phyloP scores from a whole-genome alignment of 805 yeast species.

The Schwanniomyces polymorphus region DNA sequence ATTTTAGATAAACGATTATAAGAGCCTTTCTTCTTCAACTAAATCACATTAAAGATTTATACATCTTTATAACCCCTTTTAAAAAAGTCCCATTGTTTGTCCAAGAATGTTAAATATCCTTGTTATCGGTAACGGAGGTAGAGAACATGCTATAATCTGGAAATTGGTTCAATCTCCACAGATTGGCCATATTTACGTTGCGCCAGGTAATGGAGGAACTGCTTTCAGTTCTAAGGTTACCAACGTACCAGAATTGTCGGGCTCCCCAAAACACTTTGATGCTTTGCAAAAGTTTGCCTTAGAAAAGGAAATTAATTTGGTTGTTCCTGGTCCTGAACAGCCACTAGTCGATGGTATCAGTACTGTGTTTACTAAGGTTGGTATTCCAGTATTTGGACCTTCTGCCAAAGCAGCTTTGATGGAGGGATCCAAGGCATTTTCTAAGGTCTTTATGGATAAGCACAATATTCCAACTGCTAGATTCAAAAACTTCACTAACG shows the following conservation, averaged over 20 bases:
- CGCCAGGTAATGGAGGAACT: constrained; percentile 98
- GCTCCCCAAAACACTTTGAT: constrained; percentile 66
- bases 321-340: constrained; percentile 98
- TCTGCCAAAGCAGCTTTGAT: constrained; percentile 81
- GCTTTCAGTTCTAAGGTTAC: constrained; percentile 55
- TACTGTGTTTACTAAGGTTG: constrained; percentile 68
- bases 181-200: constrained; percentile 77
- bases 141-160: constrained; percentile 98
- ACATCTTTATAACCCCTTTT: not conserved
- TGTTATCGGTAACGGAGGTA: constrained; percentile 96
- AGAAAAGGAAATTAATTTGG: constrained; percentile 65
- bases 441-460: constrained; percentile 90
- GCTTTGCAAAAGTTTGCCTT: constrained; percentile 73
- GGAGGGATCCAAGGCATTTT: constrained; percentile 96
- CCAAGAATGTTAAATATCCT: constrained; percentile 52
- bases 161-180: constrained; percentile 75
- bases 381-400: constrained; percentile 98
- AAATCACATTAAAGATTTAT: not conserved
- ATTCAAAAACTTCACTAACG: constrained; percentile 78
- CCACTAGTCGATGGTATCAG: constrained; percentile 95
- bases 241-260: constrained; percentile 65
- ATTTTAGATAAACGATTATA: not conserved
- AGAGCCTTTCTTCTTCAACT: not conserved
- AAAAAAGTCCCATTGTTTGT: constrained; percentile 7
- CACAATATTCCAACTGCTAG: constrained; percentile 94